Base-by-base conservation (phyloP, 441 rosid species). In the Flueggea neowawraea region DNA sequence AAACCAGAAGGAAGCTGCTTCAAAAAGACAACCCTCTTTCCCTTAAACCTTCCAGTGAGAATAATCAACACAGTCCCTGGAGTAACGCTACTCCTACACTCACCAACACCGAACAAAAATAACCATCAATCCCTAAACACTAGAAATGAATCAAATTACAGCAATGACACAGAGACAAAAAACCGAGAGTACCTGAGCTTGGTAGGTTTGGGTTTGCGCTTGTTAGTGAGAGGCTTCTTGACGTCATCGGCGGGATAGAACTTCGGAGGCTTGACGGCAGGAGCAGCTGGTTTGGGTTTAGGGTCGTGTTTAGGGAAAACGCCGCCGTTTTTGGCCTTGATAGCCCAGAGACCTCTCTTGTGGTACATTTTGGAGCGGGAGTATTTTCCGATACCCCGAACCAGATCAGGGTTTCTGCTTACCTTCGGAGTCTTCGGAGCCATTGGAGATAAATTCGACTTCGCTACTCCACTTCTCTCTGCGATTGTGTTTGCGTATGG, bases 311-410 rank as follows among this genome's bases (percentile, higher is more conserved):
- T 90, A 0, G 98, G 95, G 65, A 89, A 81, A 22, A 61, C 84
- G 72, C 96, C 96, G 57, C 93, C 98, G 52, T 87, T 75, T 73
- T 91, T 89, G 14, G 93, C 96, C 83, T 86, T 92, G 68, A 89
- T 86, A 0, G 98, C 98, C 96, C 95, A 92, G 17, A 87, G 61
- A 13, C 98, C 96, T 28, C 95, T 81, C 84, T 86, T 89, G 82
- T 87, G 98, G 76, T 87, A 91, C 93, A 89, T 89, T 74, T 85
- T 62, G 2, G 93, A 85, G 61, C 96, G 69, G 0, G 98, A 92
- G 73, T 70, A 89, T 74, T 86, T 85, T 0, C 95, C 95, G 1
- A 91, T 63, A 0, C 98, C 95, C 15, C 95, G 77, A 36, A 91
- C 64, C 12, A 92, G 84, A n/a, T 89, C 82, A 3, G 95, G 95